A percentile compares a stretch with the other conserved stretches of the same genome.
These are phyloP conservation scores for Psilocybe azurescens DNA, from an alignment of 768 basidiomycete species.

Conservation along the genomic window DNA sequence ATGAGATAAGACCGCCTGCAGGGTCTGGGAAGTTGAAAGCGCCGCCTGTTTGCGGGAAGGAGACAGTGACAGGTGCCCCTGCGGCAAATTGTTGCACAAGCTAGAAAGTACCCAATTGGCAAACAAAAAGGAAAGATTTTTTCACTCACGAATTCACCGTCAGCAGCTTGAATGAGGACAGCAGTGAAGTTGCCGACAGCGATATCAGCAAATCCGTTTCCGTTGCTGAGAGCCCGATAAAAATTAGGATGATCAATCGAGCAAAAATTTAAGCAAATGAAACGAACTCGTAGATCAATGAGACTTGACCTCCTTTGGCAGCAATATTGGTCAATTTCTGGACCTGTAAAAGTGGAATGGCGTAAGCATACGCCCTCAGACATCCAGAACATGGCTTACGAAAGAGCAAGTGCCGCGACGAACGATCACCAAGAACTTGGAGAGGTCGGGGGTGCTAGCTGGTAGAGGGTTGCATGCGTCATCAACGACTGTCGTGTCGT, in stretches of 20 bases:
- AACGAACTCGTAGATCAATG: constrained; percentile 58
- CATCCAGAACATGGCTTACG: constrained; percentile 31
- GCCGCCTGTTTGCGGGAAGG: constrained; percentile 53
- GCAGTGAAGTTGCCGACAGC: constrained; percentile 51
- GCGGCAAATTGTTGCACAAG: constrained; percentile 55
- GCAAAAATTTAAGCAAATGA: constrained; percentile 19
- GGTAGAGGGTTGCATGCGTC: constrained; percentile 68
- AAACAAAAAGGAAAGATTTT: background rate
- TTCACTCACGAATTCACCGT: constrained; percentile 58
- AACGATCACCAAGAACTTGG: constrained; percentile 56
- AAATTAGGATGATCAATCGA: background rate
- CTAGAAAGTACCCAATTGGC: constrained; percentile 30
- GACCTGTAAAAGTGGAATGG: constrained; percentile 31
- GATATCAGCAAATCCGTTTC: constrained; percentile 49
- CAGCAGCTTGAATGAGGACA: constrained; percentile 56
- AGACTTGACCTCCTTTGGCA: constrained; percentile 54
- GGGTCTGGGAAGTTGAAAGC: constrained; percentile 50
- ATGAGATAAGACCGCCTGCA: constrained; percentile 59
- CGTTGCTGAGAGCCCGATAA: constrained; percentile 43
- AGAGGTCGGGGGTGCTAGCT: constrained; percentile 57
- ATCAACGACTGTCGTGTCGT: constrained; percentile 52
- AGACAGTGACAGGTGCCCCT: constrained; percentile 44
- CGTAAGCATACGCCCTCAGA: background rate
- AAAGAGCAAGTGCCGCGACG: constrained; percentile 65
- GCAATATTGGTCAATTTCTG: constrained; percentile 58